Evolutionary conservation across 2,329 filamentous ascomycete species (phyloP).

Genomic region (Scedosporium apiospermum): DNA sequence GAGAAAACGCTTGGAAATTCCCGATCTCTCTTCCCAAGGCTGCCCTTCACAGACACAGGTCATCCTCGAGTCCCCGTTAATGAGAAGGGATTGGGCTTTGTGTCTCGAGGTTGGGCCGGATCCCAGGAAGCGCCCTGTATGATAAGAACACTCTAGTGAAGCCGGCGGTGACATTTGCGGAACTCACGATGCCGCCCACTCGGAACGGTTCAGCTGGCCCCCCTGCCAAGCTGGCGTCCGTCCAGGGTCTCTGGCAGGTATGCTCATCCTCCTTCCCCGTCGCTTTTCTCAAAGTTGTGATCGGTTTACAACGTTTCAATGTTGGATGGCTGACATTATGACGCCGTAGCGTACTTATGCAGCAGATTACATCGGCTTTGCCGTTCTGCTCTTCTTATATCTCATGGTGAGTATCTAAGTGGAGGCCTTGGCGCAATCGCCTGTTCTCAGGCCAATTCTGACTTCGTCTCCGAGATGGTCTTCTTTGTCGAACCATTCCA

Average conservation of each 20-base stretch:
- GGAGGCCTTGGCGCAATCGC: neutral
- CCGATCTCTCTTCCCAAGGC: too few relatives aligned
- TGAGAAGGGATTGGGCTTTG: too few relatives aligned
- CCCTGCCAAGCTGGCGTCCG: conserved; percentile 1
- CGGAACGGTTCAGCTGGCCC: neutral
- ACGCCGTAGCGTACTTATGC: conserved; percentile 65
- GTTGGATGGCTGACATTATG: too few relatives aligned
- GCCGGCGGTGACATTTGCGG: neutral
- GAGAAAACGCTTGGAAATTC: too few relatives aligned
- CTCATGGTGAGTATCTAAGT: conserved; percentile 36
- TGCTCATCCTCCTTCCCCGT: neutral
- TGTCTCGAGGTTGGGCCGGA: neutral
- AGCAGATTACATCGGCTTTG: conserved; percentile 76
- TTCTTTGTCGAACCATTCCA: conserved; percentile 69
- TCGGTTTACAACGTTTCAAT: neutral
- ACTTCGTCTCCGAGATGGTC: conserved; percentile 14
- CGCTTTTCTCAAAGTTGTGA: neutral
- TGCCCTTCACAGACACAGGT: too few relatives aligned
- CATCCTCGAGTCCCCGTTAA: too few relatives aligned
- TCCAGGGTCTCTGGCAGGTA: conserved; percentile 4
- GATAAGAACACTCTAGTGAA: neutral
- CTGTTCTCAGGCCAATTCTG: neutral
- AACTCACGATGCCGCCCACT: neutral
- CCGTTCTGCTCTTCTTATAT: conserved; percentile 59
- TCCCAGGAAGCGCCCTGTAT: neutral